phyloP scores from a whole-genome alignment of 139 green algal genomes.

The Limnomonas spitsbergensis region DNA sequence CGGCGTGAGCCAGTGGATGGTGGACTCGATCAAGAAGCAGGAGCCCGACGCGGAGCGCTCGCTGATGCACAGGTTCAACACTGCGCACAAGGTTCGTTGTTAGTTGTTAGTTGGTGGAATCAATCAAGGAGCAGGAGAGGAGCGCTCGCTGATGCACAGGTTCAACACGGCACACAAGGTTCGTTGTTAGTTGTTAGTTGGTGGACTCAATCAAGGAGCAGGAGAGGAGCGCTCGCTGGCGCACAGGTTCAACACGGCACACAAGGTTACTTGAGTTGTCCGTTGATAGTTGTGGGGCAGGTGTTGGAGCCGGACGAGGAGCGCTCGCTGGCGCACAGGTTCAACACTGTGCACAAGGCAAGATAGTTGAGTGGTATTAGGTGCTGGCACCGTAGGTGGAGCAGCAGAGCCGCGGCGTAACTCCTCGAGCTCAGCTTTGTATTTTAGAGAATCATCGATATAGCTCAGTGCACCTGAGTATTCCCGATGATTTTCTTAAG shows the following conservation, averaged over 20 bases:
- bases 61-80: constrained; percentile 25
- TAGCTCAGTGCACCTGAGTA: no score
- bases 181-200: neutral
- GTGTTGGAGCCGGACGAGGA: constrained; percentile 22
- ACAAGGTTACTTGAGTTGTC: neutral
- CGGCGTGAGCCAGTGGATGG: constrained; percentile 24
- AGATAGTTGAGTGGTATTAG: no score
- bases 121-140: constrained; percentile 18
- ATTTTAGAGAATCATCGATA: no score
- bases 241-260: constrained; percentile 13
- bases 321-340: constrained; percentile 32
- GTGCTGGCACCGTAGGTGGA: no score
- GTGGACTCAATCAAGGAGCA: constrained; percentile 12
- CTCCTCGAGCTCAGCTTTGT: no score
- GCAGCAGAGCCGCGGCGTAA: no score
- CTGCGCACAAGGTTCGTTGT: neutral
- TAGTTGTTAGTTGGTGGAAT: neutral
- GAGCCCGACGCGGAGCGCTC: constrained; percentile 29
- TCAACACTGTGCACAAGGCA: neutral
- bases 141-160: constrained; percentile 37
- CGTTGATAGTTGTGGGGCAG: neutral
- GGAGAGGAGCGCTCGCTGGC: constrained; percentile 29
- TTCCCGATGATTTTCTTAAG: no score
- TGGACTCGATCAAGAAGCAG: constrained; percentile 26
- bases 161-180: neutral